Percentiles rank a stretch among this genome's conserved stretches.
Conservation (phyloP, 139 green algal genomes). For the Desmodesmus armatus region DNA sequence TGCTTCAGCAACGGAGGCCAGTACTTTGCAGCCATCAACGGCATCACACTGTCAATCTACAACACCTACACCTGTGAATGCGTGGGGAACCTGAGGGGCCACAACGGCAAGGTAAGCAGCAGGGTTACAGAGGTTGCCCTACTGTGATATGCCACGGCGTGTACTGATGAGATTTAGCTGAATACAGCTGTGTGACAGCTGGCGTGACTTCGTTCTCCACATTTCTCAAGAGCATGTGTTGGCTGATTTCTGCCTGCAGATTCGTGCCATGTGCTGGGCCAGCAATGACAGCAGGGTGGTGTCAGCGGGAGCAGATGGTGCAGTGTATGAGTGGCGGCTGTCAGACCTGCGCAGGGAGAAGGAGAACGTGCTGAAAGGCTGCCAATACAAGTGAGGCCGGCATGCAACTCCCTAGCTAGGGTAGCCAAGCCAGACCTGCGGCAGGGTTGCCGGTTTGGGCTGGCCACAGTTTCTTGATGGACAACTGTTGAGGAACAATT, state of each 20-base stretch:
- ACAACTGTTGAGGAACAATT: too few species aligned
- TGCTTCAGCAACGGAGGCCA: slow-evolving; percentile 89
- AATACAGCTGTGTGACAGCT: too few species aligned
- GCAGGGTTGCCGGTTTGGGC: too few species aligned
- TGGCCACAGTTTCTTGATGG: too few species aligned
- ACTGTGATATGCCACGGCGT: too few species aligned
- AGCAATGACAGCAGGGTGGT: slow-evolving; percentile 81
- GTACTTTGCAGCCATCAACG: slow-evolving; percentile 90
- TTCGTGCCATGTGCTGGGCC: slow-evolving; percentile 77
- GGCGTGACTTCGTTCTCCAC: too few species aligned
- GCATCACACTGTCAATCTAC: slow-evolving; percentile 88
- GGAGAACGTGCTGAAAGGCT: slow-evolving; percentile 71
- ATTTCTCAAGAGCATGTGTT: too few species aligned
- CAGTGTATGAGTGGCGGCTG: slow-evolving; percentile 93
- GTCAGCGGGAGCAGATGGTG: slow-evolving; percentile 85
- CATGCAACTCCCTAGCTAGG: background rate
- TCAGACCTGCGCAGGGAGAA: slow-evolving; percentile 73
- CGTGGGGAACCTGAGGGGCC: slow-evolving; percentile 83
- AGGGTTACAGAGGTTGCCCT: background rate
- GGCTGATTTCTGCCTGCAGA: slow-evolving; percentile 65
- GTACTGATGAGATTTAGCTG: too few species aligned
- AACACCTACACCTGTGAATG: slow-evolving; percentile 91
- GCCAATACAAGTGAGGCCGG: slow-evolving; percentile 28
- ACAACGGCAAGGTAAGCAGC: slow-evolving; percentile 84
- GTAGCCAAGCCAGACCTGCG: background rate